A percentile compares a stretch with the other conserved stretches of the same genome.
phyloP scores from a whole-genome alignment of 805 yeast species.

The Yarrowia keelungensis region DNA sequence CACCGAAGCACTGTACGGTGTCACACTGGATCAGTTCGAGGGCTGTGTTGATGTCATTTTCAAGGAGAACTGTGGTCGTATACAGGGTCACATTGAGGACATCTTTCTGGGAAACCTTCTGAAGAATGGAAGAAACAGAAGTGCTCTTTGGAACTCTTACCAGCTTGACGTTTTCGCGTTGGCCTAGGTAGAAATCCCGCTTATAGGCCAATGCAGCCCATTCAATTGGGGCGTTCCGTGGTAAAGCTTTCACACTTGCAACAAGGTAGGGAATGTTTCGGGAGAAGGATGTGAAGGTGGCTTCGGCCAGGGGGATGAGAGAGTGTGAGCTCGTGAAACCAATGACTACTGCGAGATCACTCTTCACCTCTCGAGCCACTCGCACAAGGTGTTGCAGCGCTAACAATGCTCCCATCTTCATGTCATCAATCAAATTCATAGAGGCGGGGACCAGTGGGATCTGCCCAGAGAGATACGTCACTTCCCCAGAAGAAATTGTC shows the following conservation, averaged over 20 bases:
- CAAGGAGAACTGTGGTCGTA: not conserved
- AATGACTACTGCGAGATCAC: not conserved
- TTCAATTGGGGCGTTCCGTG: constrained; percentile 18
- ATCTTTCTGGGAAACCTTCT: not conserved
- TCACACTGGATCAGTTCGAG: constrained; percentile 3
- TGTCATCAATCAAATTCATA: constrained; percentile 59
- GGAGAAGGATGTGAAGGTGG: not conserved
- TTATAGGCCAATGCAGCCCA: constrained; percentile 32
- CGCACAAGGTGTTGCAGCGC: constrained; percentile 24
- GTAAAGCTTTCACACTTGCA: constrained; percentile 15
- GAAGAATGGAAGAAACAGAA: constrained; percentile 1
- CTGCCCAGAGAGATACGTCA: constrained; percentile 83
- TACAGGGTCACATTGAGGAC: constrained; percentile 7
- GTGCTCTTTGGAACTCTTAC: not conserved
- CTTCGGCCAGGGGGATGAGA: not conserved
- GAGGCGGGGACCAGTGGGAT: constrained; percentile 80
- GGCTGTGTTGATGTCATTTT: constrained; percentile 13
- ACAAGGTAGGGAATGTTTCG: not conserved
- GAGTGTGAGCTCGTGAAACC: constrained; percentile 4
- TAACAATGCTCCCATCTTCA: constrained; percentile 20
- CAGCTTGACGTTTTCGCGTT: not conserved
- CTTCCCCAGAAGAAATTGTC: constrained; percentile 61
- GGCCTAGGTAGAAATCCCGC: constrained; percentile 2
- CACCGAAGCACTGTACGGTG: not conserved
- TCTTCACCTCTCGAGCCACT: constrained; percentile 9